Conservation (phyloP, 495 filamentous ascomycete genomes). For the Letharia lupina region DNA sequence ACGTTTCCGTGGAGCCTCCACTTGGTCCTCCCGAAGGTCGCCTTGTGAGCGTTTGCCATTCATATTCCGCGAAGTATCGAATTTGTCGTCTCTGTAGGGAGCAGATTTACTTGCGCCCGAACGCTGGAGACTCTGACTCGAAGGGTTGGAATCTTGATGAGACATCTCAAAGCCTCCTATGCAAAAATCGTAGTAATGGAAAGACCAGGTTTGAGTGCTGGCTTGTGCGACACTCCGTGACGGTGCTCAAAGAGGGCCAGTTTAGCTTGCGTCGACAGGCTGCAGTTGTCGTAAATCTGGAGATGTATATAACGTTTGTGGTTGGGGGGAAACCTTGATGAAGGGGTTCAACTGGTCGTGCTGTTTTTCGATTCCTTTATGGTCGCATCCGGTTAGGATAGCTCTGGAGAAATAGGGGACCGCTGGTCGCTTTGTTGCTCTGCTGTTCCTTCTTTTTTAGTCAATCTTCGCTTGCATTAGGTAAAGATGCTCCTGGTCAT, state of each 20-base stretch:
- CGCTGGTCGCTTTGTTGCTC: neutral
- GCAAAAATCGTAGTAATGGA: neutral
- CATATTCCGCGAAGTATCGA: neutral
- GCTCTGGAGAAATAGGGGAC: neutral
- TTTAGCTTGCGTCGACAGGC: neutral
- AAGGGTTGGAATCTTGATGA: neutral
- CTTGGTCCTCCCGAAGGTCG: neutral
- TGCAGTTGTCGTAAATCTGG: neutral
- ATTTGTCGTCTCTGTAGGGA: neutral
- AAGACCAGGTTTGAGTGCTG: neutral
- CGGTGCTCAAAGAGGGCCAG: neutral
- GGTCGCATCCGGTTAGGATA: neutral
- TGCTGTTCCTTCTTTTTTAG: neutral
- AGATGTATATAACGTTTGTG: neutral
- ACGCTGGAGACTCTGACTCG: neutral
- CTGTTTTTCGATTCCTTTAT: neutral
- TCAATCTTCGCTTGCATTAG: neutral
- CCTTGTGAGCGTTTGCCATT: neutral
- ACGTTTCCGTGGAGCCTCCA: neutral
- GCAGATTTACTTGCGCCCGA: neutral
- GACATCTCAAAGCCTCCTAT: neutral
- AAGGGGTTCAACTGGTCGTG: neutral
- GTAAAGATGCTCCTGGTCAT: neutral
- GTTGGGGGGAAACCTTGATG: neutral
- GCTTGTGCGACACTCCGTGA: neutral